Conservation (phyloP, 768 basidiomycete genomes). For the Phlebiopsis gigantea region DNA sequence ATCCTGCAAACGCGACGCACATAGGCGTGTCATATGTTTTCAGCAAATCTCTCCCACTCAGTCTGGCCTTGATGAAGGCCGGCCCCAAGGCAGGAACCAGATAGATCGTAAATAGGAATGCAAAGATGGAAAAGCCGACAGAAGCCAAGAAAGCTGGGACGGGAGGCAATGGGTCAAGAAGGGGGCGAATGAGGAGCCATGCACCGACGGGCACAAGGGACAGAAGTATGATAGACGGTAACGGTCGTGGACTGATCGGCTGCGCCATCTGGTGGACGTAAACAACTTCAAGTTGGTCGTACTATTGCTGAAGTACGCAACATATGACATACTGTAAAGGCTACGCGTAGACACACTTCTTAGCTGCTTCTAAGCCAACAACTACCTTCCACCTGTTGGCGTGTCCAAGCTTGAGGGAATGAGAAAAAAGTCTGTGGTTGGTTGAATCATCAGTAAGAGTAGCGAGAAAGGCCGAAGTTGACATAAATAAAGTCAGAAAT, state of each 20-base stretch:
- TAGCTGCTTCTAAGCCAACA: not conserved
- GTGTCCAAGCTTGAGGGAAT: not conserved
- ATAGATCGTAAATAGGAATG: slow-evolving; percentile 69
- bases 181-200: slow-evolving; percentile 71
- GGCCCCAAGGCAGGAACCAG: slow-evolving; percentile 82
- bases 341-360: not conserved
- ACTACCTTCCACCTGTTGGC: not conserved
- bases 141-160: slow-evolving; percentile 74
- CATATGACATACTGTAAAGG: slow-evolving; percentile 2
- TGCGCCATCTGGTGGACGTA: slow-evolving; percentile 10
- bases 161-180: slow-evolving; percentile 62
- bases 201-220: slow-evolving; percentile 60
- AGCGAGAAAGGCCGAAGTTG: not conserved
- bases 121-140: slow-evolving; percentile 79
- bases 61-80: slow-evolving; percentile 72
- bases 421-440: not conserved
- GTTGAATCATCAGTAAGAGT: not conserved
- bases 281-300: not conserved
- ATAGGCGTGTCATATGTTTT: slow-evolving; percentile 74
- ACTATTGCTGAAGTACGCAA: not conserved
- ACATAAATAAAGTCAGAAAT: slow-evolving; percentile 7
- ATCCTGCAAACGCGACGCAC: slow-evolving; percentile 34
- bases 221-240: slow-evolving; percentile 38
- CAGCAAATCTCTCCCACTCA: slow-evolving; percentile 83
- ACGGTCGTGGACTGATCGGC: slow-evolving; percentile 17